Evolutionary conservation across 441 rosid species (phyloP).

Genomic region (Croton laevigatus): DNA sequence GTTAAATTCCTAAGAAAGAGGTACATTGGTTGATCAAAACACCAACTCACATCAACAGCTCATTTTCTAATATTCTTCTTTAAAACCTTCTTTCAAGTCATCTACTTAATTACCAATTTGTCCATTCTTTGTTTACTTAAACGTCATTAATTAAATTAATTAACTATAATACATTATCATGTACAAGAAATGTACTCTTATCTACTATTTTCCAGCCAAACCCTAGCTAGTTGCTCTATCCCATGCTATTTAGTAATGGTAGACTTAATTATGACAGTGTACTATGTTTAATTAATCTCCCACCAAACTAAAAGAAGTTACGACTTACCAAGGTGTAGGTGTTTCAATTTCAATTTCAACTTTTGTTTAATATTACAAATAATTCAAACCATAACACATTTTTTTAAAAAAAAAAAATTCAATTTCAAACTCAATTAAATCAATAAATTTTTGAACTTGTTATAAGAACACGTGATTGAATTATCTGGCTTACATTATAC

Average conservation of each 20-base stretch:
- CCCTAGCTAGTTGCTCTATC: neutral
- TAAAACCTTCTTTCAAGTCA: slow-evolving; percentile 31
- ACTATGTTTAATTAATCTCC: too few relatives aligned
- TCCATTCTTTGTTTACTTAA: neutral
- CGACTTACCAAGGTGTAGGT: too few relatives aligned
- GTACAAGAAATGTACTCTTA: neutral
- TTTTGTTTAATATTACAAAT: too few relatives aligned
- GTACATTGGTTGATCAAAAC: slow-evolving; percentile 28
- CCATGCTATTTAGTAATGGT: neutral
- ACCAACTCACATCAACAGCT: slow-evolving; percentile 18
- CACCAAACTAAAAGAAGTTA: too few relatives aligned
- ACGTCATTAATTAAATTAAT: neutral
- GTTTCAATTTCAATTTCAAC: too few relatives aligned
- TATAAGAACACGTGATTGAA: too few relatives aligned
- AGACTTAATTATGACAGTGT: neutral
- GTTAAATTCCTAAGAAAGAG: slow-evolving; percentile 15
- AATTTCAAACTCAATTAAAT: too few relatives aligned
- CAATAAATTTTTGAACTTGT: too few relatives aligned
- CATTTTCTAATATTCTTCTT: slow-evolving; percentile 4
- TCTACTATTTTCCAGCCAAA: neutral
- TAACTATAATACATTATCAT: neutral
- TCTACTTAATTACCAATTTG: slow-evolving; percentile 24
- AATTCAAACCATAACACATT: too few relatives aligned
- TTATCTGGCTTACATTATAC: too few relatives aligned
- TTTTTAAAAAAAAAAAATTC: too few relatives aligned